Percentiles rank a stretch among this genome's conserved stretches.
Conservation (phyloP, 108 stramenopile genomes). For the Skeletonema marinoi region DNA sequence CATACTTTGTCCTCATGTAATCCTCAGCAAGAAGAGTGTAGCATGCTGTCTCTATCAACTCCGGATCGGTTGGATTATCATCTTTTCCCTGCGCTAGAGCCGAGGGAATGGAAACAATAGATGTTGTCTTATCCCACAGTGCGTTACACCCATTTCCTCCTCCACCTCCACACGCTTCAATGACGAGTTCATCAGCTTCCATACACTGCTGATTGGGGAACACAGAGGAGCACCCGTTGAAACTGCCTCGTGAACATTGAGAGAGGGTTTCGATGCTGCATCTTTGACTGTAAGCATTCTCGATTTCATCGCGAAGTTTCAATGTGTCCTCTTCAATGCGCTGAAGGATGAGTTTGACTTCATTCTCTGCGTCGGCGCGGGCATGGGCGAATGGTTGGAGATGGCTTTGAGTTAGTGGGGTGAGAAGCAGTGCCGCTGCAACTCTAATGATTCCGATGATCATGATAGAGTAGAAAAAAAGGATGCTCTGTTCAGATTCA, state of each 20-base stretch:
- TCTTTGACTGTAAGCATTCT: constrained; percentile 1
- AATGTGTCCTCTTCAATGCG: not conserved
- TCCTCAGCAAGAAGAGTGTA: not conserved
- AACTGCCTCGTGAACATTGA: not conserved
- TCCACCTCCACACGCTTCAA: not conserved
- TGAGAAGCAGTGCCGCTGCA: no score
- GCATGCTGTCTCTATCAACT: constrained; percentile 17
- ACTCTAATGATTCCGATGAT: no score
- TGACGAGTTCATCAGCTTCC: not conserved
- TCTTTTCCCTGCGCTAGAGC: not conserved
- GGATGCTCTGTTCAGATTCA: no score
- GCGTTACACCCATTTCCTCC: not conserved
- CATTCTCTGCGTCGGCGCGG: no score
- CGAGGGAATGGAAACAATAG: constrained; percentile 9
- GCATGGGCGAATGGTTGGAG: no score
- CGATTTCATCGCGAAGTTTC: constrained; percentile 19
- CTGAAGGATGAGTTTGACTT: no score
- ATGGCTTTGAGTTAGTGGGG: no score
- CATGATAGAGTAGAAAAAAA: no score
- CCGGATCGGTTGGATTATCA: not conserved
- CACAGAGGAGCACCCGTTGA: not conserved
- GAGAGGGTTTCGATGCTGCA: constrained; percentile 7
- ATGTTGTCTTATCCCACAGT: constrained; percentile 8
- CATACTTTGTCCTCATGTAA: no score
- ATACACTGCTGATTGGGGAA: constrained; percentile 28